Percentiles rank a stretch among this genome's conserved stretches.
Conservation (phyloP, 352 stramenopile species). For the Peronosclerospora sorghi region DNA sequence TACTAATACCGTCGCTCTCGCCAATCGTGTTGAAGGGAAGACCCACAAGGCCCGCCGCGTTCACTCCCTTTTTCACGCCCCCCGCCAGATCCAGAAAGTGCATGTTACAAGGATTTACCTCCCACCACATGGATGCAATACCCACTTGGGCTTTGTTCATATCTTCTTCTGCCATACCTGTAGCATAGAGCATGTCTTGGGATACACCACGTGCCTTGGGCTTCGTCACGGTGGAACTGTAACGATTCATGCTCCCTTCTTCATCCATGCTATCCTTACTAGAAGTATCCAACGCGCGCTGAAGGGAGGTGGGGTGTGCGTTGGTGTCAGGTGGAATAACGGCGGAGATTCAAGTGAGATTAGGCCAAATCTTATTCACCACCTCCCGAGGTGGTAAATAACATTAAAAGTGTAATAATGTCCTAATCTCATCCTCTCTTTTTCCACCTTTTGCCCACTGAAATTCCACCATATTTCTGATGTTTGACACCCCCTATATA, state of each 20-base stretch:
- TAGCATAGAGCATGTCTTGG: slow-evolving; percentile 98
- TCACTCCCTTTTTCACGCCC: slow-evolving; percentile 93
- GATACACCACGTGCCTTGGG: slow-evolving; percentile 93
- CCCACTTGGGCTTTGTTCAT: slow-evolving; percentile 92
- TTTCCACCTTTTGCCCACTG: too few relatives aligned
- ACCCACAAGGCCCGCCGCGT: slow-evolving; percentile 84
- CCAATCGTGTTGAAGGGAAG: slow-evolving; percentile 98
- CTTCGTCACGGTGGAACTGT: slow-evolving; percentile 88
- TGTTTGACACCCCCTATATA: too few relatives aligned
- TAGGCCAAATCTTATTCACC: too few relatives aligned
- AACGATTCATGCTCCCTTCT: slow-evolving; percentile 66
- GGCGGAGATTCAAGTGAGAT: too few relatives aligned
- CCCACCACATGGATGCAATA: slow-evolving; percentile 96
- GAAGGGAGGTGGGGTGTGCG: too few relatives aligned
- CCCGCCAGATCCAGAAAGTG: slow-evolving; percentile 92
- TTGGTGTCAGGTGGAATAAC: too few relatives aligned
- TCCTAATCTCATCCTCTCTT: too few relatives aligned
- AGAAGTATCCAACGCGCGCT: slow-evolving; percentile 12
- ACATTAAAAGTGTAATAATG: too few relatives aligned
- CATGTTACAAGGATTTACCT: slow-evolving; percentile 99
- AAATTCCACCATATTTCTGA: too few relatives aligned
- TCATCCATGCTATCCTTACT: slow-evolving; percentile 7
- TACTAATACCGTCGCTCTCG: slow-evolving; percentile 96
- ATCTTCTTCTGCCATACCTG: slow-evolving; percentile 88
- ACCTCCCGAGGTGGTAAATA: too few relatives aligned